Percentiles rank a stretch among this genome's conserved stretches.
These are phyloP conservation scores for Symbiodinium natans DNA, from an alignment of 73 alveolate genomes.

Conservation along the genomic window DNA sequence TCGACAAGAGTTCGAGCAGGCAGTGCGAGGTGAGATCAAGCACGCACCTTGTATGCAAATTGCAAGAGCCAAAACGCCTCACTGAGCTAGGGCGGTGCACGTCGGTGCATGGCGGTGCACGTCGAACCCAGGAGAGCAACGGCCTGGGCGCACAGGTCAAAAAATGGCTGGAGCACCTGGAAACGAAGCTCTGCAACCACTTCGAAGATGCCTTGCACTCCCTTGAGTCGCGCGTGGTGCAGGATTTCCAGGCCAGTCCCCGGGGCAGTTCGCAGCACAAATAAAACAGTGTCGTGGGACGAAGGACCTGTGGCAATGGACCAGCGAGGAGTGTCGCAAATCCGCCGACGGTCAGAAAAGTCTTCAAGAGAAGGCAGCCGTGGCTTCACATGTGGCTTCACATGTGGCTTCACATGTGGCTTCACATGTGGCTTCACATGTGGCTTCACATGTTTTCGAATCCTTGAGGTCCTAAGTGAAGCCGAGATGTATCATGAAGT, in stretches of 20 bases:
- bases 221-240: slow-evolving; percentile 38
- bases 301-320: slow-evolving; percentile 88
- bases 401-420: no score
- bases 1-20: slow-evolving; percentile 77
- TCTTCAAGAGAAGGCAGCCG: neutral
- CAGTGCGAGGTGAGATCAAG: slow-evolving; percentile 82
- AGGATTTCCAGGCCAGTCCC: slow-evolving; percentile 25
- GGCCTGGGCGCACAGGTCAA: slow-evolving; percentile 34
- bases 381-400: no score
- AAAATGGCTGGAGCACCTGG: slow-evolving; percentile 45
- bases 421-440: no score
- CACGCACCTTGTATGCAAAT: neutral
- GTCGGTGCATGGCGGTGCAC: neutral
- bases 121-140: slow-evolving; percentile 23
- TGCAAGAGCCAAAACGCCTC: neutral
- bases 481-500: neutral
- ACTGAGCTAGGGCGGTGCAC: neutral
- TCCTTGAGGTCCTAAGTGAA: neutral
- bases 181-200: slow-evolving; percentile 36
- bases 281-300: no score
- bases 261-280: no score
- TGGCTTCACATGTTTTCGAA: no score
- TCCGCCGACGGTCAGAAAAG: slow-evolving; percentile 21
- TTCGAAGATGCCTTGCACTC: slow-evolving; percentile 58
- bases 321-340: slow-evolving; percentile 79